A percentile compares a stretch with the other conserved stretches of the same genome.
phyloP scores from a whole-genome alignment of 805 yeast genomes.

The Lipomyces oligophaga region DNA sequence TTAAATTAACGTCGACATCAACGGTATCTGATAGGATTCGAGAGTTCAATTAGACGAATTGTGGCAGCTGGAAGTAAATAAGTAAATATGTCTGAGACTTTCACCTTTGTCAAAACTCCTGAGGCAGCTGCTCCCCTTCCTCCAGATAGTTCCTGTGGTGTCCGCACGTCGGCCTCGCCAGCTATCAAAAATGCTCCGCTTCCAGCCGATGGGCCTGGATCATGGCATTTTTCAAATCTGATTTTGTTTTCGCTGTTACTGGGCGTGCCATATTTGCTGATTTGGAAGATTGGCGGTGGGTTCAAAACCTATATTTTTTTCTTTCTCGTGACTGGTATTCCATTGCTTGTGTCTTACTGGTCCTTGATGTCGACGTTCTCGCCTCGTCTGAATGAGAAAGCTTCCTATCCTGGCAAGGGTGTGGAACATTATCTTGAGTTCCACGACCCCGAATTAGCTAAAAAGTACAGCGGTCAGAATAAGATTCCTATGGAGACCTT shows the following conservation, averaged over 20 bases:
- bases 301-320: constrained; percentile 63
- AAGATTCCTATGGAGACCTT: constrained; percentile 92
- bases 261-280: constrained; percentile 59
- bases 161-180: constrained; percentile 54
- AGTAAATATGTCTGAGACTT: constrained; percentile 14
- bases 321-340: constrained; percentile 52
- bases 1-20: no score
- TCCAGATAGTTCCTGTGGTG: constrained; percentile 47
- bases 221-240: constrained; percentile 66
- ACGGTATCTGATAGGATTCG: no score
- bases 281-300: constrained; percentile 64
- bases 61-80: no score
- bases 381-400: constrained; percentile 79
- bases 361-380: constrained; percentile 68
- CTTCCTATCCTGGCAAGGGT: constrained; percentile 67
- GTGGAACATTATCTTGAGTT: constrained; percentile 76
- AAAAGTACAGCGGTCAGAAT: constrained; percentile 63
- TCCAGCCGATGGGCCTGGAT: constrained; percentile 89
- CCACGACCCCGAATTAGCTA: constrained; percentile 66
- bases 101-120: constrained; percentile 63
- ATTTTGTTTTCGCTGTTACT: constrained; percentile 49
- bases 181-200: constrained; percentile 80
- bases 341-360: constrained; percentile 81
- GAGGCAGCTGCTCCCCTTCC: constrained; percentile 44
- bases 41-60: no score